Base-by-base conservation (phyloP, 371 early-diverging fungal genomes). In the Mucor sp. region DNA sequence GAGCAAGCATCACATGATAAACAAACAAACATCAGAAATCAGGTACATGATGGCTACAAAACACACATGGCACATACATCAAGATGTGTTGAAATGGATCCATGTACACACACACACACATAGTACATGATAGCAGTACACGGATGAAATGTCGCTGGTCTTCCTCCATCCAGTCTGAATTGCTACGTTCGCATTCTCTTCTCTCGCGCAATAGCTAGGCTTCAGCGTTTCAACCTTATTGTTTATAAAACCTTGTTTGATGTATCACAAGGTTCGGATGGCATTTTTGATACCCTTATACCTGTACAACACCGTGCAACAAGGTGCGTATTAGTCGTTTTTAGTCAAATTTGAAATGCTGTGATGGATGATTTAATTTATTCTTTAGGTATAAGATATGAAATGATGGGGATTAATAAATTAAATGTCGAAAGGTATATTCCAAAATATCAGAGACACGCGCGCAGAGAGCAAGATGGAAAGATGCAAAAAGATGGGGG, bases 211-310 rank as follows among this genome's bases (percentile, higher is more conserved):
- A n/a, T 48, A 23, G 48, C 56, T 35, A 19, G 14, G 23, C 50
- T 19, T 19, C 23, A 25, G 25, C 56, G 58, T 57, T 57, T 57
- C 32, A 30, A 57, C 15, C 58, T 30, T 33, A 19, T 50, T 57
- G 58, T 33, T 32, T 57, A 57, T 32, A 33, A 32, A 57, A 57
- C 5, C 33, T 30, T 57, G 6, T 57, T 57, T 32, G 58, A 53
- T 53, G 53, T 53, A 53, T 53, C 53, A 53, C 53, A 53, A 27
- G 53, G 23, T 53, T 15, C 53, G 25, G 53, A 53, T 53, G 53
- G 53, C 53, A 53, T 53, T 53, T 50, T 53, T 53, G 53, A 53
- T 53, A 53, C 53, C 50, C 53, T 53, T 53, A 15, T 53, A 27
- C 27, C 15, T 53, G 53, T 53, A 53, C 53, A 53, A 23, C 50